phyloP scores from a whole-genome alignment of 306 rosid species.

The Quercus cerris region DNA sequence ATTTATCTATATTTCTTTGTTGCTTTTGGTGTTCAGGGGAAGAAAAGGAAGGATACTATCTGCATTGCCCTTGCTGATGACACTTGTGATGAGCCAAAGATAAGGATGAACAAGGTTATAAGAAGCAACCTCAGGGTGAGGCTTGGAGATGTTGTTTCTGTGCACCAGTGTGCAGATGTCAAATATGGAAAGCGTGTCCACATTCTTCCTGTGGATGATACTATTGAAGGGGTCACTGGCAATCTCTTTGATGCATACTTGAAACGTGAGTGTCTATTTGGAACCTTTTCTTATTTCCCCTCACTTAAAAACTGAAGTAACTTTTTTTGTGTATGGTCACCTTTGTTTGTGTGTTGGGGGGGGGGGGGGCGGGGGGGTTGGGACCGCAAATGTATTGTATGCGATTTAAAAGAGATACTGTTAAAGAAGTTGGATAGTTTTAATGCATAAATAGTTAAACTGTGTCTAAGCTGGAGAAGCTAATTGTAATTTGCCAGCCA shows the following conservation, averaged over 20 bases:
- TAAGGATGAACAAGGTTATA: conserved; percentile 94
- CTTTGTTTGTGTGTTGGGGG: background rate
- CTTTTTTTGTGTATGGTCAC: background rate
- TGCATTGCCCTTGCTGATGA: conserved; percentile 96
- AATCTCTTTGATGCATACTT: conserved; percentile 82
- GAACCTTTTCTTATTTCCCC: background rate
- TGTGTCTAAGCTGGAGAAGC: background rate
- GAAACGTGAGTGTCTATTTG: conserved; percentile 61
- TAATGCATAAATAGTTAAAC: background rate
- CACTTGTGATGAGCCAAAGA: conserved; percentile 81
- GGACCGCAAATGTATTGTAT: background rate
- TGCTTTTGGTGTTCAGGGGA: conserved; percentile 54
- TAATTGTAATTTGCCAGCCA: background rate
- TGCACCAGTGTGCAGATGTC: conserved; percentile 89
- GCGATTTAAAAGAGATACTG: background rate
- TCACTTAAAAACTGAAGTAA: background rate
- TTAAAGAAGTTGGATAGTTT: background rate
- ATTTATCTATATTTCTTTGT: conserved; percentile 4
- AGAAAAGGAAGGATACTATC: conserved; percentile 83
- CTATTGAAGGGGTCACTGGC: conserved; percentile 91
- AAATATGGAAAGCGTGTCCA: conserved; percentile 92
- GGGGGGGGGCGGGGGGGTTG: no score
- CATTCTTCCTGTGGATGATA: conserved; percentile 89
- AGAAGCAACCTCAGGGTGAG: conserved; percentile 92
- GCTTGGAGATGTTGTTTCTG: conserved; percentile 95